phyloP scores from a whole-genome alignment of 148 eudicot genomes.

The Nyssa sinensis region DNA sequence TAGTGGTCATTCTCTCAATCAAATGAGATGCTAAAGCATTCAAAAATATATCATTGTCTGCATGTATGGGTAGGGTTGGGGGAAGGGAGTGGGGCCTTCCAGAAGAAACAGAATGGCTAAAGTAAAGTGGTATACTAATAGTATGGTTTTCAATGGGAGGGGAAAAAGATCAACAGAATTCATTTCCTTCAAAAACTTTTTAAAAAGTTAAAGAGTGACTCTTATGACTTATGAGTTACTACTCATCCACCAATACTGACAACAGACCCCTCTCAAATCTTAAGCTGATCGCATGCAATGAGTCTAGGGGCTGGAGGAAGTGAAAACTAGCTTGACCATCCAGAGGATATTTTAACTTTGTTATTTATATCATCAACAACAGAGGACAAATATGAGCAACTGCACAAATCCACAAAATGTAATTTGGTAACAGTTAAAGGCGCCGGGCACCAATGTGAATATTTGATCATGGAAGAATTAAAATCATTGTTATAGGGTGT shows the following conservation, averaged over 20 bases:
- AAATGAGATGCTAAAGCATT: not conserved
- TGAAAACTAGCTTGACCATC: too few species aligned
- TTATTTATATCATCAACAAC: not conserved
- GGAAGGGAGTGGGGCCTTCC: too few species aligned
- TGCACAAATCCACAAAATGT: not conserved
- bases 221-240: constrained; percentile 3
- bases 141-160: not conserved
- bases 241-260: not conserved
- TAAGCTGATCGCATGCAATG: too few species aligned
- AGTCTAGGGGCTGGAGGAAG: too few species aligned
- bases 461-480: not conserved
- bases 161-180: not conserved
- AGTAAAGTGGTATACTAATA: not conserved
- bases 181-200: not conserved
- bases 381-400: not conserved
- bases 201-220: not conserved
- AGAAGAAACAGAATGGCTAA: constrained; percentile 1
- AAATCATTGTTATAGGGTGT: not conserved
- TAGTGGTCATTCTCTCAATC: constrained; percentile 1
- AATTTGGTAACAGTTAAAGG: constrained; percentile 3
- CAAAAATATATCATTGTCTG: not conserved
- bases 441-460: not conserved
- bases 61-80: not conserved
- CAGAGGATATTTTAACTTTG: not conserved
- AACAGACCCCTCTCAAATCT: not conserved